A percentile compares a stretch with the other conserved stretches of the same genome.
These are phyloP conservation scores for Elsinoe perseae DNA, from an alignment of 2,329 filamentous ascomycete genomes.

Conservation along the genomic window DNA sequence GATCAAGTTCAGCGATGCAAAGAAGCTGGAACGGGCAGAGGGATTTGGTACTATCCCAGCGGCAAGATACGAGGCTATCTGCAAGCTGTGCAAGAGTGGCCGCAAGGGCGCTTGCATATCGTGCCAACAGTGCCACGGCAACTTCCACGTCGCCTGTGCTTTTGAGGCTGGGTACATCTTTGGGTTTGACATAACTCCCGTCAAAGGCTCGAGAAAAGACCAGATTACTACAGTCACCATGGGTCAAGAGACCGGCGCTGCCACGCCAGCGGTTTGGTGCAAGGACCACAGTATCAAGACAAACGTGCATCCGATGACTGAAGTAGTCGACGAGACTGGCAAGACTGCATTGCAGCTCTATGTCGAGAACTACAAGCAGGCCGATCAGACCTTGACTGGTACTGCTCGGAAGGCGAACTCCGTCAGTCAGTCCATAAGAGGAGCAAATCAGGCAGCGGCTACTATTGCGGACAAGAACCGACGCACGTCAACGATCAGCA, in stretches of 20 bases:
- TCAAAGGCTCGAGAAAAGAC: conserved; percentile 82
- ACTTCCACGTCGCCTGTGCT: conserved; percentile 85
- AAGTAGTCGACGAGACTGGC: conserved; percentile 62
- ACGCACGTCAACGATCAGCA: conserved; percentile 31
- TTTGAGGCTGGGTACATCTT: conserved; percentile 73
- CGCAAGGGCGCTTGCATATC: conserved; percentile 65
- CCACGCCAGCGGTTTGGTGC: conserved; percentile 85
- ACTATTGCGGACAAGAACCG: conserved; percentile 27
- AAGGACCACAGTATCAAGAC: conserved; percentile 70
- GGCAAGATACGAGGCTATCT: conserved; percentile 65
- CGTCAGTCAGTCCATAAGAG: conserved; percentile 57
- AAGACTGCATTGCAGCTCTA: conserved; percentile 78
- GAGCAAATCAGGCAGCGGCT: conserved; percentile 32
- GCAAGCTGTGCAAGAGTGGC: conserved; percentile 71
- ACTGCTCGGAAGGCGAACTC: conserved; percentile 88
- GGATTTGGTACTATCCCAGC: conserved; percentile 77
- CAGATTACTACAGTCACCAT: conserved; percentile 72
- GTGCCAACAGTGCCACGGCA: conserved; percentile 65
- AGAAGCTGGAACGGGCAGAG: conserved; percentile 75
- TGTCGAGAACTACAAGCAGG: conserved; percentile 86
- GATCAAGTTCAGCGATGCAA: conserved; percentile 82
- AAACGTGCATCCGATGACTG: conserved; percentile 69
- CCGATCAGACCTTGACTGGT: conserved; percentile 80
- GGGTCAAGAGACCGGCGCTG: conserved; percentile 70
- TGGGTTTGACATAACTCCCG: conserved; percentile 81